These are phyloP conservation scores for Isabelozyma pseudorhagii DNA, from an alignment of 805 yeast genomes.

Conservation along the genomic window DNA sequence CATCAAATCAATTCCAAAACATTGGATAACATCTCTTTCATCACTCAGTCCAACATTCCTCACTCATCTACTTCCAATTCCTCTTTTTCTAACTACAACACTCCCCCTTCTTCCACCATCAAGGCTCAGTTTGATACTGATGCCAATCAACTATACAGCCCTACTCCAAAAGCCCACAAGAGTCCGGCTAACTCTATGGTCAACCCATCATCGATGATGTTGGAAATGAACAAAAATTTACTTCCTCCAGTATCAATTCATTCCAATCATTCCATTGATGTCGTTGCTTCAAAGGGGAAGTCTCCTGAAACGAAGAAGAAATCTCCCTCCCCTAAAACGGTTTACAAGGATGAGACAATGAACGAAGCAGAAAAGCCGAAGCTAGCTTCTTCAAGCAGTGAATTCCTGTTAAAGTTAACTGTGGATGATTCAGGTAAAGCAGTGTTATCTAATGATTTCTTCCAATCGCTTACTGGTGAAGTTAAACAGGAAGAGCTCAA, in stretches of 20 bases:
- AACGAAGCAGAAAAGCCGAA: background rate
- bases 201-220: conserved; percentile 5
- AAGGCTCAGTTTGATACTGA: conserved; percentile 3
- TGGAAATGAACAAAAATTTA: conserved; percentile 7
- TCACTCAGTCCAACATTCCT: conserved; percentile 29
- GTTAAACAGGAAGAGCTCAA: background rate
- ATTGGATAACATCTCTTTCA: conserved; percentile 30
- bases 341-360: background rate
- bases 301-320: background rate
- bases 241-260: conserved; percentile 9
- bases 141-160: background rate
- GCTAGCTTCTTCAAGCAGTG: conserved; percentile 3
- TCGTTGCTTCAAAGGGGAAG: background rate
- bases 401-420: conserved; percentile 32
- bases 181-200: conserved; percentile 3
- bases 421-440: conserved; percentile 43
- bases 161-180: background rate
- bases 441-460: conserved; percentile 24
- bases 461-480: conserved; percentile 1
- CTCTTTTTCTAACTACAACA: conserved; percentile 8
- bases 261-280: background rate
- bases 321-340: background rate
- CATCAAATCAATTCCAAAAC: conserved; percentile 27
- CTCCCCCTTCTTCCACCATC: conserved; percentile 17
- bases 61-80: conserved; percentile 21